A percentile compares a stretch with the other conserved stretches of the same genome.
These are phyloP conservation scores for Torulaspora franciscae DNA, from an alignment of 805 yeast species.

Conservation along the genomic window DNA sequence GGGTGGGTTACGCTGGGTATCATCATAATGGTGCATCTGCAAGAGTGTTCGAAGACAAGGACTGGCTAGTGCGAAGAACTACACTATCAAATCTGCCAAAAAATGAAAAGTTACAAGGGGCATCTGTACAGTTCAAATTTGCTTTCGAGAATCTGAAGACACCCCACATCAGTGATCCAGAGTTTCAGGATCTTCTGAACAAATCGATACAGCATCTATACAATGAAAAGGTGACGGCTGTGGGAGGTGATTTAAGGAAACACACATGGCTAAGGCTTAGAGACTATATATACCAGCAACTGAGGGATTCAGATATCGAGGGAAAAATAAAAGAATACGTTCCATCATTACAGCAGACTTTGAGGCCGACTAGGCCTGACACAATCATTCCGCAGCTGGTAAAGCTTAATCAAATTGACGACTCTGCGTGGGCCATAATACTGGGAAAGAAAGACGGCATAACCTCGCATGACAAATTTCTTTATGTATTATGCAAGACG, in stretches of 20 bases:
- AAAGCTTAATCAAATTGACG: conserved; percentile 11
- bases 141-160: conserved; percentile 4
- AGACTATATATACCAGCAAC: conserved; percentile 16
- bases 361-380: conserved; percentile 19
- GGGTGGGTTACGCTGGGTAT: not conserved
- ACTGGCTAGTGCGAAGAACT: conserved; percentile 18
- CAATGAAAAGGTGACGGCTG: conserved; percentile 17
- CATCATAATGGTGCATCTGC: conserved; percentile 3
- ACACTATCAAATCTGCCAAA: conserved; percentile 17
- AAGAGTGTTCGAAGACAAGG: conserved; percentile 12
- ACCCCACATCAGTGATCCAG: conserved; percentile 9
- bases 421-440: conserved; percentile 13
- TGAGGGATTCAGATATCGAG: conserved; percentile 10
- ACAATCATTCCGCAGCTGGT: conserved; percentile 16
- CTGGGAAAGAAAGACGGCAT: conserved; percentile 1
- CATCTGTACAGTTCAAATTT: conserved; percentile 4
- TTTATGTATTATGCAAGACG: conserved; percentile 15
- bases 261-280: conserved; percentile 18
- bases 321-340: conserved; percentile 3
- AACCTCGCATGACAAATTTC: conserved; percentile 11
- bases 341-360: conserved; percentile 12
- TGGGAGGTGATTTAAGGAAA: conserved; percentile 5
- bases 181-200: conserved; percentile 15
- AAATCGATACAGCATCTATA: conserved; percentile 15
- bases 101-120: conserved; percentile 8